Evolutionary conservation across 2,329 filamentous ascomycete species (phyloP), one percentile per base, ranked within the genome.

Genomic region (Sclerotinia spermophila): DNA sequence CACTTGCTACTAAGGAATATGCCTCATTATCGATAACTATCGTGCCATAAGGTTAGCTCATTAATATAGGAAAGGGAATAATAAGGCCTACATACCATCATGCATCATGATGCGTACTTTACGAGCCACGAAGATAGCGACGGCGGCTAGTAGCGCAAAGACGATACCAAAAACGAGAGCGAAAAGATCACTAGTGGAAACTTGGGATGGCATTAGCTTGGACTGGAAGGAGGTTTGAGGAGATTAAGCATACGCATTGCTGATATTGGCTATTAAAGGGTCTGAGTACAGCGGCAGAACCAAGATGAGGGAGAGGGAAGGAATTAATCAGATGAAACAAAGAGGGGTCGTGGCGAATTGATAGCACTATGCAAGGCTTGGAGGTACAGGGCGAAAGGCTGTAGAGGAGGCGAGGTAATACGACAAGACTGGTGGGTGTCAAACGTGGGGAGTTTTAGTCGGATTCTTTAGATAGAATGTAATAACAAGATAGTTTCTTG

Each of bases 121-220:
- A 21, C 10, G 53, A 56, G 30, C 53, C 30, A 56, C 30, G 0
- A 48, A 24, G 3, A 67, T 67, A 27, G 64, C n/a, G 17, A 67
- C 30, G 5, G n/a, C 48, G 35, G 42, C 35, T 27, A 67, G 48
- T 24, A 42, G 35, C 15, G 24, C 33, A 4, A 45, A 67, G 6
- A 42, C 8, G 35, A 55, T 21, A 42, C 64, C 64, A 13, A 67
- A 55, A 27, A 67, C 7, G 1, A 67, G 64, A 19, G 64, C 64
- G 8, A 67, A 35, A n/a, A n/a, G 10, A 13, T 67, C 64, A 15
- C 13, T 67, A 21, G 48, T 55, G 24, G 64, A 67, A 30, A 67
- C 64, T 67, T 7, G 10, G 17, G 53, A 56, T 56, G 5, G 19
- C 21, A 24, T 56, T 24, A 56, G 53, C 19, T 56, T n/a, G 24